These are phyloP conservation scores for Marsdenia floribunda DNA, from an alignment of 257 asterid species.

Conservation along the genomic window DNA sequence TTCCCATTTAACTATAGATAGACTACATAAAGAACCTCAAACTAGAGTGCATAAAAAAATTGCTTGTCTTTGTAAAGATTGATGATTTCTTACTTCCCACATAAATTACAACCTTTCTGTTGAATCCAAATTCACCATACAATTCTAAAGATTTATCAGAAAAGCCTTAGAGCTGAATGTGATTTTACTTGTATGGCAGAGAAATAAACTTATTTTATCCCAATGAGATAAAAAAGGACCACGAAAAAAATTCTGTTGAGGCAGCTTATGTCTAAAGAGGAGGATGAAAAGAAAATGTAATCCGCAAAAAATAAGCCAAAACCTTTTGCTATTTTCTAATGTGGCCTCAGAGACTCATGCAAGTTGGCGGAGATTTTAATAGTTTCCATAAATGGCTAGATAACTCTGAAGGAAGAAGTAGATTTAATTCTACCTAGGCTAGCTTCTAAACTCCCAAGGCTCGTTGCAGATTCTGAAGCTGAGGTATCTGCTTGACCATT, in stretches of 20 bases:
- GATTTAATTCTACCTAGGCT: slow-evolving; percentile 37
- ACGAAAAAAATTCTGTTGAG: neutral
- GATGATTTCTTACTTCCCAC: neutral
- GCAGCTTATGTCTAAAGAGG: neutral
- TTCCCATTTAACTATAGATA: neutral
- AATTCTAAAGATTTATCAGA: neutral
- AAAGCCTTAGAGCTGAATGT: neutral
- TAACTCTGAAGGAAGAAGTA: neutral
- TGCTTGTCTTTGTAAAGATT: neutral
- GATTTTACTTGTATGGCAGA: neutral
- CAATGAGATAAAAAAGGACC: neutral
- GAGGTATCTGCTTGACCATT: slow-evolving; percentile 34
- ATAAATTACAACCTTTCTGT: neutral
- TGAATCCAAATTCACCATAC: neutral
- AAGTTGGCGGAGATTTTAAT: neutral
- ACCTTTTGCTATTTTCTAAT: neutral
- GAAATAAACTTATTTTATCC: neutral
- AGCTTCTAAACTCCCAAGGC: slow-evolving; percentile 45
- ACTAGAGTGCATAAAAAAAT: neutral
- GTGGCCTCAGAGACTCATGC: neutral
- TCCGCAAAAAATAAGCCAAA: neutral
- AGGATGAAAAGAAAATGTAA: neutral
- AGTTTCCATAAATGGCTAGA: neutral
- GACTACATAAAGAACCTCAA: neutral
- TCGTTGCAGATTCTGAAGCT: slow-evolving; percentile 33